Evolutionary conservation across 768 basidiomycete genomes (phyloP), one percentile per base, ranked within the genome.

Genomic region (Mycena rosella): DNA sequence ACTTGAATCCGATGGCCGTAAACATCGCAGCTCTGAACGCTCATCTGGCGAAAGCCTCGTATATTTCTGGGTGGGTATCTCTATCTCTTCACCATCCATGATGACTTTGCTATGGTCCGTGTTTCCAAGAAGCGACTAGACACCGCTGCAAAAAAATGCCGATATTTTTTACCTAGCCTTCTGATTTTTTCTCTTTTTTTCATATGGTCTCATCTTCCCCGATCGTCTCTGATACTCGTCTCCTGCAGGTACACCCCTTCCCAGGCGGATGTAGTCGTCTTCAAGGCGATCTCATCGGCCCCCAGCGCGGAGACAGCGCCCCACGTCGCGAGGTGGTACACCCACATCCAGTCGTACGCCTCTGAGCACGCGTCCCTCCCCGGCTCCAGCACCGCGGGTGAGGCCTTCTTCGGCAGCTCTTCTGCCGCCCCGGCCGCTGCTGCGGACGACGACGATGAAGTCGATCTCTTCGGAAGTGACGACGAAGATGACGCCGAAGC

Each of bases 121-220:
- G 93, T 95, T 95, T 92, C 94, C 88, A 89, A 95, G 92, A 89
- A 88, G 91, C 89, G 92, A 89, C 84, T 91, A 96, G 94, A 94
- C 91, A 92, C 87, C 93, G 91, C 91, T 89, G 87, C 80, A 80
- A 81, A 84, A 87, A 77, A 78, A 82, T 94, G 93, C 91, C 83
- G 93, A 94, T 72, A 91, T 76, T 74, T 63, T 65, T 75, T 81
- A 82, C 89, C 81, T 61, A 71, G 69, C 67, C 48, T 64, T 64
- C 70, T 70, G 68, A 68, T 44, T 48, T 42, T 32, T 48, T 27
- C 30, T 38, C 17, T 51, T 24, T 32, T 48, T 27, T 29, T 38
- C 17, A 48, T 24, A 55, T 30, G 32, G 32, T 48, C 51, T 54
- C 52, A 60, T 75, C 60, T 56, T 27, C 52, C 20, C 42, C 49